phyloP scores from a whole-genome alignment of 495 filamentous ascomycete species.

The Pseudevernia furfuracea region DNA sequence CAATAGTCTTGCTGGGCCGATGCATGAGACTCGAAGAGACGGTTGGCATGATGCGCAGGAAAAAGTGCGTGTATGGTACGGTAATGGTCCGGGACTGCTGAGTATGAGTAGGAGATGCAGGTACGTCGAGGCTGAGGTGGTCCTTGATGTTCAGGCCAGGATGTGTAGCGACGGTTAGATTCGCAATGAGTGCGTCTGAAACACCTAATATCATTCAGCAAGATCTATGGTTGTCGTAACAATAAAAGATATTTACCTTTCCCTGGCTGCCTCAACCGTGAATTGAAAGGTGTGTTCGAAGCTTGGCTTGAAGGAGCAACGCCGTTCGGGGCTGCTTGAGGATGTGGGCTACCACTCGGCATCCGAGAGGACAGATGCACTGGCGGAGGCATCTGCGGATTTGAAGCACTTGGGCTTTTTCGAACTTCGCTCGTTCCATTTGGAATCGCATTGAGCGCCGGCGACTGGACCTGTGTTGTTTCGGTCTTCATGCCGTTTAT shows the following conservation, averaged over 20 bases:
- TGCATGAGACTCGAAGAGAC: slow-evolving; percentile 48
- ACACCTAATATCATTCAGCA: slow-evolving; percentile 31
- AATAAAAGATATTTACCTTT: slow-evolving; percentile 40
- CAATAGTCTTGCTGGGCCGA: slow-evolving; percentile 57
- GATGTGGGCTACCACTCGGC: slow-evolving; percentile 32
- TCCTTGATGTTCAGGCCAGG: slow-evolving; percentile 49
- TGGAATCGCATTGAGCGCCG: slow-evolving; percentile 27
- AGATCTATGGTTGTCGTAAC: neutral
- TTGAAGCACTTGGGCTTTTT: slow-evolving; percentile 26
- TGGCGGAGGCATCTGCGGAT: slow-evolving; percentile 35
- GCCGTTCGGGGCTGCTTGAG: slow-evolving; percentile 25
- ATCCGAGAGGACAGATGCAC: slow-evolving; percentile 30
- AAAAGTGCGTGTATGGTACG: slow-evolving; percentile 53
- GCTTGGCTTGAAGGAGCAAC: slow-evolving; percentile 21
- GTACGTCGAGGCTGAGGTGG: slow-evolving; percentile 49
- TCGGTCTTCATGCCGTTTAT: slow-evolving; percentile 40
- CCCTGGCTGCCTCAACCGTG: slow-evolving; percentile 41
- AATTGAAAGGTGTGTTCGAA: slow-evolving; percentile 31
- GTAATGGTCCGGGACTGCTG: slow-evolving; percentile 64
- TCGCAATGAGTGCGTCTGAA: slow-evolving; percentile 56
- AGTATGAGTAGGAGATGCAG: slow-evolving; percentile 50
- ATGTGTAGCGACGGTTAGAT: slow-evolving; percentile 58
- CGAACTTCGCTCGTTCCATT: slow-evolving; percentile 28
- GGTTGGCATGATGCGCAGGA: slow-evolving; percentile 56
- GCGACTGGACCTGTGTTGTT: slow-evolving; percentile 34